Base-by-base conservation (phyloP, 306 rosid species). In the Elaeagnus macrophylla region DNA sequence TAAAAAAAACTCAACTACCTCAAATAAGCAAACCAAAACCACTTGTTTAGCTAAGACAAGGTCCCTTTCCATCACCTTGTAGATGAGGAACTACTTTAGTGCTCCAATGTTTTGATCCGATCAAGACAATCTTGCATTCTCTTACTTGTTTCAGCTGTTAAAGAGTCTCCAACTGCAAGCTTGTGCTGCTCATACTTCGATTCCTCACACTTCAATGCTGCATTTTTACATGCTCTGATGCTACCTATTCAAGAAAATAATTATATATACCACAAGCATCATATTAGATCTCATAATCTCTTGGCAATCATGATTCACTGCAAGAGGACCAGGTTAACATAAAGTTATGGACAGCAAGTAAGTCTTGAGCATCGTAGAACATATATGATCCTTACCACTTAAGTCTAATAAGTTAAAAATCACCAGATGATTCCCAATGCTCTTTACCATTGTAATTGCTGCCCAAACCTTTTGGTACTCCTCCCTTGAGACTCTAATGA, bases 381-480 rank as follows among this genome's bases (percentile, higher is more conserved):
- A 60, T 73, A 70, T 53, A n/a, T n/a, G n/a, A n/a, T n/a, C n/a
- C n/a, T n/a, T n/a, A n/a, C n/a, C n/a, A 3, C 25, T 20, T 20
- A 20, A 20, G 3, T 20, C 25, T 75, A 89, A 61, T 72, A 83
- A 57, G 72, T 78, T 82, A 60, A 86, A 72, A 56, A 82, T n/a
- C 46, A 84, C 89, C 0, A 82, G 87, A 63, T 46, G 67, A 67
- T 77, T 81, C 51, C 76, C 79, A 72, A 86, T 83, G 45, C 49
- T 72, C 80, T 67, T 80, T 47, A 86, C 71, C 88, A 86, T 67
- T 45, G 95, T 86, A 53, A 82, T 80, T 9, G 97, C 78, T 43
- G 88, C 61, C 94, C 94, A 87, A 47, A 84, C 83, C 51, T 77
- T 79, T 59, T 87, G 82, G 63, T 82, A 62, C 25, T 84, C 94